Evolutionary conservation across 164 flowering plant genomes (phyloP).

Genomic region (Piper longum): DNA sequence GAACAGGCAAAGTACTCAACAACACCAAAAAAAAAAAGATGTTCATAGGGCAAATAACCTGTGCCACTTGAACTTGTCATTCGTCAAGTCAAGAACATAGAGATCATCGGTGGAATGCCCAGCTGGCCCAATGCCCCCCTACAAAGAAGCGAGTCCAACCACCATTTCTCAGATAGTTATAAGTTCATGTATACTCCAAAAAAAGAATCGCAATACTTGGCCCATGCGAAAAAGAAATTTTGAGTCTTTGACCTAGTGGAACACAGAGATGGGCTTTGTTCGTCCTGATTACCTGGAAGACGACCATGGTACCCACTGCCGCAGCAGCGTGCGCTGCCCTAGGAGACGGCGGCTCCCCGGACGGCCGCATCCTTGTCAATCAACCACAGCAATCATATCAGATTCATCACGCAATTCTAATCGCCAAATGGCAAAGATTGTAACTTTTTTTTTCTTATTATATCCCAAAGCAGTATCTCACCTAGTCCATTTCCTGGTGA

Average conservation of each 20-base stretch:
- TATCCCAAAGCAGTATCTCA: not conserved
- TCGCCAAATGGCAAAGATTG: not conserved
- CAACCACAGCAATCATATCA: not conserved
- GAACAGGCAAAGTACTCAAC: not conserved
- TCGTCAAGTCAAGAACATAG: conserved; percentile 82
- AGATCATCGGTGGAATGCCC: conserved; percentile 99
- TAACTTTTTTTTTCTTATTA: not conserved
- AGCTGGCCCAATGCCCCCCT: conserved; percentile 99
- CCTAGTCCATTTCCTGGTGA: conserved; percentile 91
- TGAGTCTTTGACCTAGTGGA: not conserved
- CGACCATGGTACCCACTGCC: conserved; percentile 97
- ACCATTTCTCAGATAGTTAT: not conserved
- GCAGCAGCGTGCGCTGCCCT: conserved; percentile 98
- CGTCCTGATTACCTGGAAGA: conserved; percentile 63
- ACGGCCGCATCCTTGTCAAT: conserved; percentile 44
- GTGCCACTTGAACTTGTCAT: conserved; percentile 93
- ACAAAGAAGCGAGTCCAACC: conserved; percentile 13
- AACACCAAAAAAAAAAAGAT: not conserved
- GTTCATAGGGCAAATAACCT: conserved; percentile 28
- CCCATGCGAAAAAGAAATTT: not conserved
- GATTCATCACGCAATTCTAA: not conserved
- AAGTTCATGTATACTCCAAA: not conserved
- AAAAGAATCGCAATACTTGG: not conserved
- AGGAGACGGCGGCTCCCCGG: conserved; percentile 97
- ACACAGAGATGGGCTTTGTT: not conserved